Conservation (phyloP, 805 yeast species). For the Wickerhamomyces chambardii region DNA sequence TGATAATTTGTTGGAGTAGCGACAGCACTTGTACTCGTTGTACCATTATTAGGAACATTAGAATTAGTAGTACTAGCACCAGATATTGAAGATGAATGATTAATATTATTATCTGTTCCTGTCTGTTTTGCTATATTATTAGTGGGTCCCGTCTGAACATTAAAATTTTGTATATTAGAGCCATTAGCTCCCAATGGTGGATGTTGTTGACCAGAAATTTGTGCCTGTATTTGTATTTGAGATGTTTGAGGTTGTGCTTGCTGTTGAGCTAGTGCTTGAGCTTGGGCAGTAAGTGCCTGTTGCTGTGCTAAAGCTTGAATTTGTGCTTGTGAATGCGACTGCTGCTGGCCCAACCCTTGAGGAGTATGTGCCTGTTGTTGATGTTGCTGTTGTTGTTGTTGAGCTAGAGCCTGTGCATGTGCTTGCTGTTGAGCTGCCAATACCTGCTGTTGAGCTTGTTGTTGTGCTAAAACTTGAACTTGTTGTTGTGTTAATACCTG, state of each 20-base stretch:
- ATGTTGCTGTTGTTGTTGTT: conserved; percentile 1
- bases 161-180: not conserved
- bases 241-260: conserved; percentile 6
- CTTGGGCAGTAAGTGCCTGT: conserved; percentile 12
- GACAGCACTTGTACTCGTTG: too few relatives aligned
- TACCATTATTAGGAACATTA: too few relatives aligned
- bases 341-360: conserved; percentile 1
- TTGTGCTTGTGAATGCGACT: not conserved
- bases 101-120: too few relatives aligned
- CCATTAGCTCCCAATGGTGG: conserved; percentile 10
- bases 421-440: too few relatives aligned
- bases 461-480: conserved; percentile 1
- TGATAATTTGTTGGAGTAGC: conserved; percentile 3
- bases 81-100: too few relatives aligned
- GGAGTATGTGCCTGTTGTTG: conserved; percentile 1
- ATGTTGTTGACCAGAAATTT: conserved; percentile 7
- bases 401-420: conserved; percentile 2
- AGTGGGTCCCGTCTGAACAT: not conserved
- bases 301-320: conserved; percentile 1
- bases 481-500: conserved; percentile 2
- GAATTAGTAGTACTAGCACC: too few relatives aligned
- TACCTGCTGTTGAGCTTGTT: conserved; percentile 1
- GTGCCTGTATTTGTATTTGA: conserved; percentile 4
- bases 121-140: not conserved
- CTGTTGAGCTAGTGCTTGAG: conserved; percentile 10